Conservation (phyloP, 345 rosid genomes). For the Populus tremula region DNA sequence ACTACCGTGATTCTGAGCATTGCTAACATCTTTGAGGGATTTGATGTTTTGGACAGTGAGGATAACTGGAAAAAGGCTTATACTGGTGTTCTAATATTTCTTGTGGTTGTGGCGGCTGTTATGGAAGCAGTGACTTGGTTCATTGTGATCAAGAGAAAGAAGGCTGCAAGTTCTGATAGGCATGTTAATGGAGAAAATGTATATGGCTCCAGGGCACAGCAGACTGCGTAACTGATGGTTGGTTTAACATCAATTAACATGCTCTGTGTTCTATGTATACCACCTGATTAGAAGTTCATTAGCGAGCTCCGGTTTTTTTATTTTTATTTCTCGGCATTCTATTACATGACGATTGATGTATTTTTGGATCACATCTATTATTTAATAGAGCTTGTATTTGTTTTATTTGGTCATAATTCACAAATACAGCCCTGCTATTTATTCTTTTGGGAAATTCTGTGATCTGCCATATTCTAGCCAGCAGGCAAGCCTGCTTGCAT, state of each 20-base stretch:
- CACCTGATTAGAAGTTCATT: neutral
- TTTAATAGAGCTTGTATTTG: neutral
- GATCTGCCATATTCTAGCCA: too few species aligned
- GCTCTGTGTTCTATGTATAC: neutral
- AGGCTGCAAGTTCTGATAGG: constrained; percentile 24
- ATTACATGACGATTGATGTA: neutral
- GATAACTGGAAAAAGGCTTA: constrained; percentile 61
- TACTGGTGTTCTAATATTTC: constrained; percentile 48
- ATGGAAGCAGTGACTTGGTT: constrained; percentile 76
- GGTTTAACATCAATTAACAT: neutral
- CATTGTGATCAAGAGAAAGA: constrained; percentile 60
- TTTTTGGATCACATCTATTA: neutral
- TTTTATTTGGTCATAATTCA: neutral
- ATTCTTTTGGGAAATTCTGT: neutral
- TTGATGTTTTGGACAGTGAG: constrained; percentile 53
- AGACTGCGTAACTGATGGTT: constrained; percentile 1
- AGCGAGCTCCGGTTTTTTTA: neutral
- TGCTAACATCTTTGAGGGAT: constrained; percentile 62
- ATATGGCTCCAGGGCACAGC: constrained; percentile 7
- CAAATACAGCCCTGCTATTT: neutral
- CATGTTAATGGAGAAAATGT: constrained; percentile 42
- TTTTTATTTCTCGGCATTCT: neutral
- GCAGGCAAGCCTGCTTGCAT: too few species aligned
- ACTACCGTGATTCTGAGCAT: constrained; percentile 56
- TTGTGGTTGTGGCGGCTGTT: constrained; percentile 44